phyloP scores from a whole-genome alignment of 1,139 yeast species.

The Scheffersomyces quercinus region DNA sequence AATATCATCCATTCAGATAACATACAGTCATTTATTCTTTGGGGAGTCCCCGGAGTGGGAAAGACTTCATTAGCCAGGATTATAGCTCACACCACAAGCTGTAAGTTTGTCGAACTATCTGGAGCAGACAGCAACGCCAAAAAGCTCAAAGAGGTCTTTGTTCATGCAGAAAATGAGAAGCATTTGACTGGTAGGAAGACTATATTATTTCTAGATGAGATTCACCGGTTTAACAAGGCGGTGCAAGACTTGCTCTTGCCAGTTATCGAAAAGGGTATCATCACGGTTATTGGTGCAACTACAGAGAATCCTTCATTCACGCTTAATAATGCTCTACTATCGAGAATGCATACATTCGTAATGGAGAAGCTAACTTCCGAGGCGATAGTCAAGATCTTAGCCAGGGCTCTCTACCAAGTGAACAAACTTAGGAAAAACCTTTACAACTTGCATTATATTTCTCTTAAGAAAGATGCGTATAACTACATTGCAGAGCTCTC shows the following conservation, averaged over 20 bases:
- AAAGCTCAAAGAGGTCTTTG: conserved; percentile 72
- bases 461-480: conserved; percentile 56
- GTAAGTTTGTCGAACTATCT: conserved; percentile 74
- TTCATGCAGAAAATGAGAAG: conserved; percentile 68
- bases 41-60: conserved; percentile 98
- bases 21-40: conserved; percentile 82
- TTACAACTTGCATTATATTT: conserved; percentile 44
- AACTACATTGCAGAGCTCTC: conserved; percentile 75
- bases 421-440: conserved; percentile 56
- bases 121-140: conserved; percentile 78
- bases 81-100: conserved; percentile 53
- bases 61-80: conserved; percentile 77
- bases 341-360: conserved; percentile 85
- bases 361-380: conserved; percentile 60
- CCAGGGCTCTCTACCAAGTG: conserved; percentile 60
- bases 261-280: conserved; percentile 66
- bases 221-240: conserved; percentile 84
- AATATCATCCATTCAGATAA: conserved; percentile 62
- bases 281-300: conserved; percentile 86
- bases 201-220: conserved; percentile 85
- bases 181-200: conserved; percentile 69
- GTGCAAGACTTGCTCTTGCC: conserved; percentile 87
- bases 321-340: conserved; percentile 80
- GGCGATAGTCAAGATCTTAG: conserved; percentile 60
- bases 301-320: conserved; percentile 97